phyloP scores from a whole-genome alignment of 176 grass and related monocot genomes.

The Oryza coarctata region DNA sequence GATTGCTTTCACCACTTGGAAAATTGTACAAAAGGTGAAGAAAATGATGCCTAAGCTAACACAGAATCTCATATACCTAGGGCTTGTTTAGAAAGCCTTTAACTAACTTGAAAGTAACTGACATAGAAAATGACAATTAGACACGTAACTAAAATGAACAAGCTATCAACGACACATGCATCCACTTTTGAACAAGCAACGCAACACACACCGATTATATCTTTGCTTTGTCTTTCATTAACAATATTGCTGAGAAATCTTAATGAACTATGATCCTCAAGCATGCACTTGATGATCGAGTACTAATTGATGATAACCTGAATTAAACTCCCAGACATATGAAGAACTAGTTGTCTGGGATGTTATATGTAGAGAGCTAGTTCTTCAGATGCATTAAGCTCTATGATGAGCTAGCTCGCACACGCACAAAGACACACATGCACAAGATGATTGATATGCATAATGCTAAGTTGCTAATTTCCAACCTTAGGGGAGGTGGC shows the following conservation, averaged over 20 bases:
- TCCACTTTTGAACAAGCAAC: too few relatives aligned
- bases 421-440: background rate
- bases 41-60: constrained; percentile 30
- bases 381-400: background rate
- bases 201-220: background rate
- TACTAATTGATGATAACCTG: too few relatives aligned
- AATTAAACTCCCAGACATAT: too few relatives aligned
- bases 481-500: constrained; percentile 61
- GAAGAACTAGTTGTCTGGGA: too few relatives aligned
- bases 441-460: background rate
- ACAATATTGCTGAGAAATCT: background rate
- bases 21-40: background rate
- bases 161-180: background rate
- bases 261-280: background rate
- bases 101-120: constrained; percentile 48
- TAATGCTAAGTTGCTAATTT: background rate
- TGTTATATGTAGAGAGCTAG: background rate
- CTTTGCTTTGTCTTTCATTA: background rate
- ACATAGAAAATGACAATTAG: constrained; percentile 6
- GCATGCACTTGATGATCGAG: background rate
- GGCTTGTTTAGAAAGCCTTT: constrained; percentile 38
- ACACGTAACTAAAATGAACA: background rate
- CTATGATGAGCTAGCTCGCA: background rate
- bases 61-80: background rate
- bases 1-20: constrained; percentile 2